Percentiles rank a stretch among this genome's conserved stretches.
Evolutionary conservation across 1,284 basidiomycete genomes (phyloP).

Genomic region (Cryptococcus sp.): DNA sequence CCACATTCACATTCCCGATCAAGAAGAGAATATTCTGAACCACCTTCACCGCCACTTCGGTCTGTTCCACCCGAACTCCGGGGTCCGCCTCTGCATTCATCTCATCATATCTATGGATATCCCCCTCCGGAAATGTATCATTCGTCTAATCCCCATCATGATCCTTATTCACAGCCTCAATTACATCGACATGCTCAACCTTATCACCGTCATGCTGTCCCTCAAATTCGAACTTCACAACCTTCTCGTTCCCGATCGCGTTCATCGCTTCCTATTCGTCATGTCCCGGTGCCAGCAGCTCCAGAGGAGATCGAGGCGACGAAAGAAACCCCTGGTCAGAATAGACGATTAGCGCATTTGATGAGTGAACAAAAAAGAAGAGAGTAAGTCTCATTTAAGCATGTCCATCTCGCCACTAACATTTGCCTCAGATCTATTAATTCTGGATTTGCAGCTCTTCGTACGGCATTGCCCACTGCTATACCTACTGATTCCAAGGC

Average conservation of each 20-base stretch:
- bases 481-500: slow-evolving; percentile 42
- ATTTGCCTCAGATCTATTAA: slow-evolving; percentile 36
- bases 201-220: background rate
- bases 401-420: background rate
- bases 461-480: slow-evolving; percentile 27
- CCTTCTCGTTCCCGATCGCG: background rate
- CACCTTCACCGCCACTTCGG: slow-evolving; percentile 4
- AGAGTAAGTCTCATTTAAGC: slow-evolving; percentile 32
- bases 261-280: no score
- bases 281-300: background rate
- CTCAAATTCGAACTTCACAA: background rate
- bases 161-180: background rate
- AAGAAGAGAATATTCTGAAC: background rate
- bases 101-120: background rate
- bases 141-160: background rate
- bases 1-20: background rate
- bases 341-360: slow-evolving; percentile 38
- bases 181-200: background rate
- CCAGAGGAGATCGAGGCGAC: background rate
- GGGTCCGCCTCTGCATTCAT: background rate
- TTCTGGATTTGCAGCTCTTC: slow-evolving; percentile 36
- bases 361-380: slow-evolving; percentile 44
- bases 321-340: slow-evolving; percentile 22
- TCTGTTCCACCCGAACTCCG: background rate
- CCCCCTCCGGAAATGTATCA: background rate